A percentile compares a stretch with the other conserved stretches of the same genome.
These are phyloP conservation scores for Neolecta irregularis DNA, from an alignment of 1,139 yeast genomes.

Conservation along the genomic window DNA sequence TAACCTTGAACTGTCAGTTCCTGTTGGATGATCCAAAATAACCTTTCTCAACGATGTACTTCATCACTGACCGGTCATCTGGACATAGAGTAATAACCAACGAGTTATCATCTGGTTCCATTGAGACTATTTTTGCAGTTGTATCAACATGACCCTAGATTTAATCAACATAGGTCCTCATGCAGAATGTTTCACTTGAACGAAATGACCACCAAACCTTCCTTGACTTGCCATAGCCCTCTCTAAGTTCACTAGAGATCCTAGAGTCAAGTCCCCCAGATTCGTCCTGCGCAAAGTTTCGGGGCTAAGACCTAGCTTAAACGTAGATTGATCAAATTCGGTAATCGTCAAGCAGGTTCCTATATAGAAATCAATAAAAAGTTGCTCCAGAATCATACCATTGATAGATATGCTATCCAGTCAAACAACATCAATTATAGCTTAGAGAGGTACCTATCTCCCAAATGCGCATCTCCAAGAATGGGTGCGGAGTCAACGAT, in stretches of 20 bases:
- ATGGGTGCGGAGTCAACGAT: constrained; percentile 50
- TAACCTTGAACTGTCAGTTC: constrained; percentile 80
- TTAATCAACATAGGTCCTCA: background rate
- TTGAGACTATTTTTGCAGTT: constrained; percentile 47
- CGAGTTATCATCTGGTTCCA: constrained; percentile 58
- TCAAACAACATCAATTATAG: background rate
- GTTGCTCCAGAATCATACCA: too few relatives aligned
- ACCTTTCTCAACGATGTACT: constrained; percentile 32
- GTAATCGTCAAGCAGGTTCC: constrained; percentile 82
- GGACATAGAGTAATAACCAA: constrained; percentile 59
- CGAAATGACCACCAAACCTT: constrained; percentile 91
- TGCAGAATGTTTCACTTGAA: constrained; percentile 31
- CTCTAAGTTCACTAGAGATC: constrained; percentile 66
- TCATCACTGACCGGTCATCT: constrained; percentile 42
- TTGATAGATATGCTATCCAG: constrained; percentile 76
- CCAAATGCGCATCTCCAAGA: constrained; percentile 67
- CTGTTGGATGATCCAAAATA: background rate
- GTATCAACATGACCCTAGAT: constrained; percentile 78
- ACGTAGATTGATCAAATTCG: constrained; percentile 42
- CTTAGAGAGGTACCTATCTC: constrained; percentile 24
- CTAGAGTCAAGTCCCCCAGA: constrained; percentile 43
- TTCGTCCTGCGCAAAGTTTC: constrained; percentile 78
- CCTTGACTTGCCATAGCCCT: constrained; percentile 74
- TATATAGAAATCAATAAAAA: constrained; percentile 1
- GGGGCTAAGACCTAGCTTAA: constrained; percentile 86